Base-by-base conservation (phyloP, 257 asterid genomes). In the Primulina tabacum region DNA sequence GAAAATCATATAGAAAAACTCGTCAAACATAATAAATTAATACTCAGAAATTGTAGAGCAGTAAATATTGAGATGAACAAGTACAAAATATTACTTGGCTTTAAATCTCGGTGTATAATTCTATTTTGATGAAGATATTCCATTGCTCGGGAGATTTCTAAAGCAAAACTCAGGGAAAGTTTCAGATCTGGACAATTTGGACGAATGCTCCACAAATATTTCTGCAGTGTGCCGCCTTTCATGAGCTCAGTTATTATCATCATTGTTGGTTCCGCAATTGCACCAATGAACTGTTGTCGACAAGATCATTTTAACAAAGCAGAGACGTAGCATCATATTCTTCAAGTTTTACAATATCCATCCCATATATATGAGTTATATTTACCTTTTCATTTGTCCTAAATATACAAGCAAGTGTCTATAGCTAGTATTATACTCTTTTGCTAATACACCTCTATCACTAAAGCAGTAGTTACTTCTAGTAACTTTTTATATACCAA, bases 201-300 rank as follows among this genome's bases (percentile, higher is more conserved):
- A 56, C 88, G 87, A 68, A 80, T 33, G 38, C 78, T 81, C 86
- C 88, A 82, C 70, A 88, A 71, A 76, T 72, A 79, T 77, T 71
- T 84, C 76, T 86, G 87, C 62, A 88, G 95, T 0, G 90, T 82
- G 70, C 95, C 89, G 35, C 92, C 90, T 79, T 73, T 78, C 90
- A 86, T 76, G 62, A 86, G 76, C 76, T 86, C 95, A 14, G 89
- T 82, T 75, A 88, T 56, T 68, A 86, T 74, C 82, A 84, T 78
- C 88, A 79, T 75, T 60, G 37, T 50, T 40, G 95, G 95, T 68
- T 79, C 82, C 80, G 77, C 29, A 38, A 68, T 52, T 24, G 82
- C 90, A n/a, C 95, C 90, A 50, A 88, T 69, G 37, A 88, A 82
- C 95, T 86, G 79, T 64, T 61, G 73, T 71, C 53, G 76, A 69